Evolutionary conservation across 2,329 filamentous ascomycete genomes (phyloP), one percentile per base, ranked within the genome.

Genomic region (Aspergillus caelatus): DNA sequence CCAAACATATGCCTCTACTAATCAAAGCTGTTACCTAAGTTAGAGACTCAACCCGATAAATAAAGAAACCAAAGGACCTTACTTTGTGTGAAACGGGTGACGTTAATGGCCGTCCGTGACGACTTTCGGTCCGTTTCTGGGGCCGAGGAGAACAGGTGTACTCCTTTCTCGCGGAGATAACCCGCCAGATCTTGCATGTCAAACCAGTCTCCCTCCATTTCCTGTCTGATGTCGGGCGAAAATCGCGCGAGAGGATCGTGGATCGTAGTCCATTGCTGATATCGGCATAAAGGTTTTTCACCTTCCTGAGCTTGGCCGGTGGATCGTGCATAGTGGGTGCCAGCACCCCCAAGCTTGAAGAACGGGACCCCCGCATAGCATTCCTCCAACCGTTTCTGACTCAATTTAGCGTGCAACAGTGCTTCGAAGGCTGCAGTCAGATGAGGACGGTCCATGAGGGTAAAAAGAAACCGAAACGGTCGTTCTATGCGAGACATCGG

Each of bases 171-270:
- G 0, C 58, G 63, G 8, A 72, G 57, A 61, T 67, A 72, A 0
- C 68, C 69, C 55, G 68, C 66, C 26, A 72, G 52, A 48, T 72
- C 71, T 11, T 67, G 60, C 30, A 72, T 65, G 26, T 71, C 68
- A 41, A 72, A 72, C 70, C 70, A 72, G 36, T 70, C 69, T 10
- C 69, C 70, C 11, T 69, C 65, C 16, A 72, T 48, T 9, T 68
- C 61, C n/a, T 62, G 32, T 41, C 58, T 59, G 36, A 69, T 34
- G 16, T 66, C 62, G 9, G 55, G 28, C 1, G 68, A 55, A 10
- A 68, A 58, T 2, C 57, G 61, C 7, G 67, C 48, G 23, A 69
- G 45, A 2, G 67, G 65, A 57, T 67, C 64, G 46, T 67, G 58
- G 3, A 68, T 58, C 6, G 58, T 65, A 9, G 50, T 52, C 59